A percentile compares a stretch with the other conserved stretches of the same genome.
Evolutionary conservation across 2,329 filamentous ascomycete species (phyloP).

Genomic region (Ceratocystis ficicola): DNA sequence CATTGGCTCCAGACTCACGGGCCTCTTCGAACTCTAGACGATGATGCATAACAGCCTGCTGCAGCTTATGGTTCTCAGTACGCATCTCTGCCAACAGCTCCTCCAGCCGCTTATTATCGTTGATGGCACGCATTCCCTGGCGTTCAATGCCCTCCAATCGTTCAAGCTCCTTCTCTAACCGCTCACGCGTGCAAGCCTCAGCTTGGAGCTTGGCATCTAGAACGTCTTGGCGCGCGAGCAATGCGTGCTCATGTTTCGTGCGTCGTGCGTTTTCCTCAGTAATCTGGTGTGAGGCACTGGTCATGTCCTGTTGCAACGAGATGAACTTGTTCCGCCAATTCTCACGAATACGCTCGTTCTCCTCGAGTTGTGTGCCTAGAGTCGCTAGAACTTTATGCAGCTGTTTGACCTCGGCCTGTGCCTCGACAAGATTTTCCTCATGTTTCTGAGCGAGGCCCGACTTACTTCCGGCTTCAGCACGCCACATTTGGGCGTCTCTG

Average conservation of each 20-base stretch:
- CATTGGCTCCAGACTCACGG: slow-evolving; percentile 62
- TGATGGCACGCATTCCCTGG: slow-evolving; percentile 51
- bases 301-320: slow-evolving; percentile 78
- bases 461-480: slow-evolving; percentile 47
- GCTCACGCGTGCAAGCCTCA: slow-evolving; percentile 57
- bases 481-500: slow-evolving; percentile 49
- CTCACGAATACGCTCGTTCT: slow-evolving; percentile 74
- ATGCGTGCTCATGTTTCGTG: slow-evolving; percentile 65
- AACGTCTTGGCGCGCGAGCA: slow-evolving; percentile 66
- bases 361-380: slow-evolving; percentile 66
- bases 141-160: slow-evolving; percentile 52
- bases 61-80: slow-evolving; percentile 58
- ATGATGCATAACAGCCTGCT: slow-evolving; percentile 54
- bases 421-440: slow-evolving; percentile 36
- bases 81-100: slow-evolving; percentile 43
- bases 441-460: slow-evolving; percentile 39
- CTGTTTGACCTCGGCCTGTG: slow-evolving; percentile 53
- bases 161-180: slow-evolving; percentile 54
- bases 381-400: slow-evolving; percentile 62
- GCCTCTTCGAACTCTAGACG: slow-evolving; percentile 78
- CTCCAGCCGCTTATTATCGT: slow-evolving; percentile 50
- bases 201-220: slow-evolving; percentile 65
- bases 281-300: slow-evolving; percentile 62
- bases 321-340: slow-evolving; percentile 75
- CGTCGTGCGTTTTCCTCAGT: slow-evolving; percentile 70